Base-by-base conservation (phyloP, 164 flowering plant species). In the Tetracentron sinense region DNA sequence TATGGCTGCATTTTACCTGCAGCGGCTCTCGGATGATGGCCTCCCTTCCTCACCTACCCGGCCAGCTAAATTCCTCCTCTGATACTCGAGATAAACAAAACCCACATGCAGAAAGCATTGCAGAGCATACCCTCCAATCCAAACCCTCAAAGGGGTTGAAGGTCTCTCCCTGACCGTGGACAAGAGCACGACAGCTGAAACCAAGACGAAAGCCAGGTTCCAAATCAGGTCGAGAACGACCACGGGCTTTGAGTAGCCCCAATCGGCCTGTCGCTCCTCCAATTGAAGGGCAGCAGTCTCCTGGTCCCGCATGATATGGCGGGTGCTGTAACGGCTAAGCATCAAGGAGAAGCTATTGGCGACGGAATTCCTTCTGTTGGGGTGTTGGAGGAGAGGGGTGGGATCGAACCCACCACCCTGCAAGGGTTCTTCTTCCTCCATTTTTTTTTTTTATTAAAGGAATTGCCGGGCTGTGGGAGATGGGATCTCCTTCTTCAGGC, bases 81-180 rank as follows among this genome's bases (percentile, higher is more conserved):
- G 74, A 60, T 52, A 77, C 64, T 82, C 82, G 66, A 70, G 25
- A 61, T 25, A 82, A 17, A 84, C 77, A 47, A 85, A 76, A 50
- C 67, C 90, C 67, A 85, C 84, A 72, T 88, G 94, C 47, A 85
- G 47, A 15, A 82, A 23, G 35, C 94, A 85, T 72, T 82, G 89
- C 15, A 84, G n/a, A 42, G 84, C 81, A 61, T 88, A 88, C 48
- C 90, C 90, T 49, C 28, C 69, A 29, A 84, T 62, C 94, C 94
- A 88, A 63, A 80, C 50, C 78, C 94, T 74, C 53, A 85, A 60
- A 17, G 94, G 94, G 23, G 80, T 79, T 15, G 81, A 64, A 0
- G 94, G 94, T 25, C 65, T 63, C 69, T 88, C 90, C 5, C 42
- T 27, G 27, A 70, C 1, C 0, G 90, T 71, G 19, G 73, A 64